Evolutionary conservation across 257 asterid genomes (phyloP).

Genomic region (Solanum neorickii): DNA sequence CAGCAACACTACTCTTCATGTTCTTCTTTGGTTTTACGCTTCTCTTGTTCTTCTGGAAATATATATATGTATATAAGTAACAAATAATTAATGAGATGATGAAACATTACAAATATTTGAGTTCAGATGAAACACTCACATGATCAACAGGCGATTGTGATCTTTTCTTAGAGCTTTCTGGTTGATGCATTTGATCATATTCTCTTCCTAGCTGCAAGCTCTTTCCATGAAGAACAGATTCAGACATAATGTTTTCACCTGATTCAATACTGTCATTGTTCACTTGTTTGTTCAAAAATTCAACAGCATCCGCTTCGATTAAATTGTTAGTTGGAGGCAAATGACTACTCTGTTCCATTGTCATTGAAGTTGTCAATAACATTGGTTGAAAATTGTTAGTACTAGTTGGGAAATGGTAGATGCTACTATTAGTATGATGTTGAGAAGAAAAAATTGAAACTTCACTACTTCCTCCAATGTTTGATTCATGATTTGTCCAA

Average conservation of each 20-base stretch:
- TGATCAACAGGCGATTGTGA: constrained; percentile 13
- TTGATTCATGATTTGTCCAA: constrained; percentile 2
- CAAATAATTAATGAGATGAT: neutral
- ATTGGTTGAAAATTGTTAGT: neutral
- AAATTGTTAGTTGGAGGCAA: neutral
- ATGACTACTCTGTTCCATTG: constrained; percentile 11
- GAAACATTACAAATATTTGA: neutral
- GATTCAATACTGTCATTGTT: constrained; percentile 23
- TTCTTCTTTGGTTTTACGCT: constrained; percentile 21
- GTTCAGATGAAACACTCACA: neutral
- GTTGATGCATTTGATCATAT: neutral
- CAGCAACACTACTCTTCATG: constrained; percentile 21
- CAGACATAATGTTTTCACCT: constrained; percentile 1
- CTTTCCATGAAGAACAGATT: constrained; percentile 4
- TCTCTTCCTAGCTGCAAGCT: neutral
- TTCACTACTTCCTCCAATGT: constrained; percentile 13
- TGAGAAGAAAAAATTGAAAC: constrained; percentile 9
- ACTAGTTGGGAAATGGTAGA: constrained; percentile 30
- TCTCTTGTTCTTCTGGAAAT: constrained; percentile 28
- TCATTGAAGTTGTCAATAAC: neutral
- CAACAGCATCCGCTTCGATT: constrained; percentile 12
- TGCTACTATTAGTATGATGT: neutral
- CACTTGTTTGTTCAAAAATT: constrained; percentile 26
- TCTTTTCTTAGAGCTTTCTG: constrained; percentile 33
- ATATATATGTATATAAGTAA: neutral